phyloP scores from a whole-genome alignment of 2,329 filamentous ascomycete genomes.

The Colletotrichum spaethianum region DNA sequence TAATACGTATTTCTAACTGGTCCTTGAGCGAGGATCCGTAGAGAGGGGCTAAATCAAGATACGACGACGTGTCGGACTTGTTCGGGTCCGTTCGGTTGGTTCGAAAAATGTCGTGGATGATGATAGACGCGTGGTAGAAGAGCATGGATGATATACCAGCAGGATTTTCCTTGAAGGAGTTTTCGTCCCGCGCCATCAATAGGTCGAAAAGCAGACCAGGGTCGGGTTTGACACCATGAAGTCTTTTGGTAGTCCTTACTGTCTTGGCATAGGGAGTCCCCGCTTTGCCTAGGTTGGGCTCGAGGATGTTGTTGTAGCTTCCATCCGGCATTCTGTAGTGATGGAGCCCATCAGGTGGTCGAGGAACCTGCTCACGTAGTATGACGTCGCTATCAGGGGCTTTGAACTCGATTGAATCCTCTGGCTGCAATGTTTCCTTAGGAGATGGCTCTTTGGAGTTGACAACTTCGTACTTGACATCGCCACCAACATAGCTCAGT shows the following conservation, averaged over 20 bases:
- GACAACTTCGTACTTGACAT: constrained; percentile 56
- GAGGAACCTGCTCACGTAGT: constrained; percentile 54
- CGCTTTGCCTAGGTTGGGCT: constrained; percentile 75
- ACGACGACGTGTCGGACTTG: constrained; percentile 79
- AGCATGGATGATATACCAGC: constrained; percentile 82
- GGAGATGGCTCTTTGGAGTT: constrained; percentile 4
- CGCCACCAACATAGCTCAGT: constrained; percentile 58
- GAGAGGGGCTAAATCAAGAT: constrained; percentile 80
- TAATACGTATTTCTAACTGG: constrained; percentile 74
- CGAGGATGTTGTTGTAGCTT: constrained; percentile 69
- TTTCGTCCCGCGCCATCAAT: constrained; percentile 69
- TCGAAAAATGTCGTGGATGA: constrained; percentile 57
- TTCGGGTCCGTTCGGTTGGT: constrained; percentile 72
- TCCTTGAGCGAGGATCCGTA: constrained; percentile 78
- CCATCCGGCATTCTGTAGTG: constrained; percentile 55
- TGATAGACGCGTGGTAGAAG: constrained; percentile 81
- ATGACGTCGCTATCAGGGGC: constrained; percentile 54
- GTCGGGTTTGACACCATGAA: constrained; percentile 74
- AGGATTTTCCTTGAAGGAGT: constrained; percentile 72
- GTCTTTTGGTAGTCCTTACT: constrained; percentile 69
- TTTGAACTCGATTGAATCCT: constrained; percentile 57
- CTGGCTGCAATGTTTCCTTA: constrained; percentile 48
- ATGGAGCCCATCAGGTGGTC: constrained; percentile 53
- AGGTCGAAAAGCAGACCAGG: constrained; percentile 75
- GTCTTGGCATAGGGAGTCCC: constrained; percentile 78